Evolutionary conservation across 441 rosid species (phyloP).

Genomic region (Caryocar brasiliense): DNA sequence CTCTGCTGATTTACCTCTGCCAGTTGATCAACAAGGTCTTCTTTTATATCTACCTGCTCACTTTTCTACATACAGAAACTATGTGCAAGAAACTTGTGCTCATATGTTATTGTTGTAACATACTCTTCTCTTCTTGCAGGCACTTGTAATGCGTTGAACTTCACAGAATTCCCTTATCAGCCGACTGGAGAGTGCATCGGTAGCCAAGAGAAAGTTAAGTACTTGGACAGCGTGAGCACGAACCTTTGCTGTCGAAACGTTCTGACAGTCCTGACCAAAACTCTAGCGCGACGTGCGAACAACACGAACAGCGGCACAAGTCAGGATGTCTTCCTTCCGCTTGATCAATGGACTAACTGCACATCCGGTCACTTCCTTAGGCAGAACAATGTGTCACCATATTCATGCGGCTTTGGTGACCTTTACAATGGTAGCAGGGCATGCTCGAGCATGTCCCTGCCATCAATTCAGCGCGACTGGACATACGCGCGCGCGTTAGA

Average conservation of each 20-base stretch:
- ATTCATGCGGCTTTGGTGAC: slow-evolving; percentile 24
- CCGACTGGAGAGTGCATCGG: slow-evolving; percentile 40
- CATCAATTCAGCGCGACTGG: slow-evolving; percentile 1
- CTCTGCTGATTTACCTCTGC: slow-evolving; percentile 1
- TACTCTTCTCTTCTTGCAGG: slow-evolving; percentile 9
- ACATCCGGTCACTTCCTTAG: slow-evolving; percentile 5
- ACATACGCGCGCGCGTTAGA: slow-evolving; percentile 8
- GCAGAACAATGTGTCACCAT: slow-evolving; percentile 17
- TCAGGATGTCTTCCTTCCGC: slow-evolving; percentile 21
- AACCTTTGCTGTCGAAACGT: slow-evolving; percentile 42
- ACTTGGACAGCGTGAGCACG: slow-evolving; percentile 26
- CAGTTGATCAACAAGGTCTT: slow-evolving; percentile 16
- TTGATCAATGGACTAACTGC: slow-evolving; percentile 28
- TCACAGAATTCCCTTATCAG: slow-evolving; percentile 24
- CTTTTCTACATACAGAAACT: background rate
- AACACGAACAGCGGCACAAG: background rate
- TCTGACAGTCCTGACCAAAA: slow-evolving; percentile 27
- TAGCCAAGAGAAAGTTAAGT: slow-evolving; percentile 12
- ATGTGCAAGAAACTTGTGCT: too few relatives aligned
- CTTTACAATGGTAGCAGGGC: slow-evolving; percentile 17
- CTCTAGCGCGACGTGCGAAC: slow-evolving; percentile 24
- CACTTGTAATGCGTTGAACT: slow-evolving; percentile 21
- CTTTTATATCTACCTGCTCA: background rate
- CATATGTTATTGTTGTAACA: background rate
- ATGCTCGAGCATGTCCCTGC: slow-evolving; percentile 27